Base-by-base conservation (phyloP, 2,329 filamentous ascomycete genomes). In the Pseudogymnoascus sp. region DNA sequence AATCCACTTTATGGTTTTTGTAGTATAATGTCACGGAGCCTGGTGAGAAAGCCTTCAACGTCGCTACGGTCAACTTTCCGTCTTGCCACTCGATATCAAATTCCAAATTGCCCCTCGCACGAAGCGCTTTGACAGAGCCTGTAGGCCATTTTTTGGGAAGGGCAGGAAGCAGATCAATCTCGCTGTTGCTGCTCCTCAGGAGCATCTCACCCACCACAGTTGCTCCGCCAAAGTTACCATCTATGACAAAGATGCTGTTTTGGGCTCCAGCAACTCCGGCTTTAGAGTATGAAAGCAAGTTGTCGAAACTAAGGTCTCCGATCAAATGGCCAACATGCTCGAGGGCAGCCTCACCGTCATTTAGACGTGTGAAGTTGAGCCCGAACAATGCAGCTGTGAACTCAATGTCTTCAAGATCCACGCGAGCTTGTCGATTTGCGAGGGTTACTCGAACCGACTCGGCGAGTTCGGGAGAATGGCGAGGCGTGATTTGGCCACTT, bases 401-500 rank as follows among this genome's bases (percentile, higher is more conserved):
- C 33, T 60, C 58, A 36, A 60, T 60, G 33, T 60, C 58, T 41
- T 60, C 58, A 8, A 60, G 58, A 8, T 60, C 58, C 23, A 36
- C 58, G 8, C 58, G 58, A 11, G 58, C 58, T 39, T 60, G 58
- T 14, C 58, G 58, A 36, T 60, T 60, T 23, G 28, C 58, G 35
- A 60, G 58, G 5, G 58, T 60, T 33, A 60, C 35, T 14, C 58
- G 5, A 8, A 39, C 35, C 14, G 58, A 33, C 36, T 39, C 33
- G n/a, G 35, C 58, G 23, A 60, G 58, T 8, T 30, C 25, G 12
- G 58, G 58, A 41, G 58, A 19, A 60, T 60, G 58, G 22, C 58
- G 28, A 39, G 33, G 16, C 4, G 58, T 16, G 16, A 60, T 60
- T 22, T 60, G 58, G 33, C 14, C 33, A 39, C 58, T 60, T 39